These are phyloP conservation scores for Tricharina praecox DNA, from an alignment of 495 filamentous ascomycete genomes.

Conservation along the genomic window DNA sequence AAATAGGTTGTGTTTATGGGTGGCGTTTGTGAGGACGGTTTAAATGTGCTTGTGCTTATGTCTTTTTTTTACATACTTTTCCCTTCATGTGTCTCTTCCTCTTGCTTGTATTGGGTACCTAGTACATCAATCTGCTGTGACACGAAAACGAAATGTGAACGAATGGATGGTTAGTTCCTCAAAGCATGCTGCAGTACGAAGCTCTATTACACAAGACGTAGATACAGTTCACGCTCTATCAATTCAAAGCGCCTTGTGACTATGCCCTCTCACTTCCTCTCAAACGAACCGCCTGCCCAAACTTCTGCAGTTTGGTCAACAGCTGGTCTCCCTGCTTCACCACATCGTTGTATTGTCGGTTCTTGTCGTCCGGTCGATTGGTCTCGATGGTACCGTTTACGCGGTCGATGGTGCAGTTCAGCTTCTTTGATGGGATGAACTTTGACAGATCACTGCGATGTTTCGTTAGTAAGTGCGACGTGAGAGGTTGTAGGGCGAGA, in stretches of 20 bases:
- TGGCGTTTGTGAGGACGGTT: too few species aligned
- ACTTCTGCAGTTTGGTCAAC: conserved; percentile 98
- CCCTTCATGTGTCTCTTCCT: too few species aligned
- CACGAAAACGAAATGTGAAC: too few species aligned
- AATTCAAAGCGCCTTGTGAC: too few species aligned
- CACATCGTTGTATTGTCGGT: conserved; percentile 94
- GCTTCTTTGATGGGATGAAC: conserved; percentile 87
- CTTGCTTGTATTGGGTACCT: too few species aligned
- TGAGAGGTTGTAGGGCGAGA: conserved; percentile 13
- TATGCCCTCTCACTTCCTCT: conserved; percentile 78
- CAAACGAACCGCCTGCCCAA: conserved; percentile 86
- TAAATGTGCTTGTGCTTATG: too few species aligned
- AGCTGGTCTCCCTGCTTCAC: conserved; percentile 92
- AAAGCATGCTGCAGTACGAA: too few species aligned
- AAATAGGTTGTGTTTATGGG: too few species aligned
- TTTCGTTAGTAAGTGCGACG: conserved; percentile 2
- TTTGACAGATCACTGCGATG: conserved; percentile 82
- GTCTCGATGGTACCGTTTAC: conserved; percentile 97
- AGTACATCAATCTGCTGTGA: too few species aligned
- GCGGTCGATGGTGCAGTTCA: conserved; percentile 91
- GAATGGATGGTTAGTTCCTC: too few species aligned
- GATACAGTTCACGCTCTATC: neutral
- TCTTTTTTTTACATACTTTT: too few species aligned
- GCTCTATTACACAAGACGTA: conserved; percentile 3
- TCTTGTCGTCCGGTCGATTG: conserved; percentile 92